phyloP scores from a whole-genome alignment of 768 basidiomycete genomes.

The Lactifluus rugatus region DNA sequence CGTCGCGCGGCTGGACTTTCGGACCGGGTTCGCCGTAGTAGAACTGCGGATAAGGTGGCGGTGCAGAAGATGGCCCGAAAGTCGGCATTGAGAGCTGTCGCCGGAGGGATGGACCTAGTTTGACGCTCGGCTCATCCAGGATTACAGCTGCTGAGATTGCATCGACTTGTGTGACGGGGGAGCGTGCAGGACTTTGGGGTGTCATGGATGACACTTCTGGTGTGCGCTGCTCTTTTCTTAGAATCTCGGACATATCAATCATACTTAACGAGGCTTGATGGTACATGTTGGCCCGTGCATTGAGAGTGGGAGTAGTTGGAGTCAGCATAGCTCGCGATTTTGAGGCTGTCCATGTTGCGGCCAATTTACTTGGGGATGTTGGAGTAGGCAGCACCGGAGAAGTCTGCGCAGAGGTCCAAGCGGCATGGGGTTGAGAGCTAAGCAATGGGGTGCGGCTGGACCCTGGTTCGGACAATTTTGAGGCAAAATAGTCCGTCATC shows the following conservation, averaged over 20 bases:
- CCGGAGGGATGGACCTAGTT: slow-evolving; percentile 34
- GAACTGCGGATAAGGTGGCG: slow-evolving; percentile 61
- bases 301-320: slow-evolving; percentile 18
- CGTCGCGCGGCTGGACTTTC: slow-evolving; percentile 46
- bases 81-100: slow-evolving; percentile 65
- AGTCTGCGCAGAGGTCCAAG: neutral
- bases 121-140: neutral
- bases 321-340: slow-evolving; percentile 22
- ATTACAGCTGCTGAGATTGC: neutral
- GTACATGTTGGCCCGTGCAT: slow-evolving; percentile 8
- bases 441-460: neutral
- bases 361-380: neutral
- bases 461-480: slow-evolving; percentile 12
- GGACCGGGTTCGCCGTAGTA: slow-evolving; percentile 22
- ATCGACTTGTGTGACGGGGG: neutral
- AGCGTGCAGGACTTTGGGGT: slow-evolving; percentile 2
- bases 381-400: slow-evolving; percentile 15
- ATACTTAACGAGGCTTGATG: slow-evolving; percentile 18
- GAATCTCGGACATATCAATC: slow-evolving; percentile 15
- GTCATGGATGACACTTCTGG: slow-evolving; percentile 2
- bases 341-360: neutral
- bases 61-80: slow-evolving; percentile 45
- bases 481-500: slow-evolving; percentile 26
- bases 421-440: neutral
- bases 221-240: slow-evolving; percentile 1